These are phyloP conservation scores for Ambrosia hybrid DNA, from an alignment of 140 eudicot genomes.

Conservation along the genomic window DNA sequence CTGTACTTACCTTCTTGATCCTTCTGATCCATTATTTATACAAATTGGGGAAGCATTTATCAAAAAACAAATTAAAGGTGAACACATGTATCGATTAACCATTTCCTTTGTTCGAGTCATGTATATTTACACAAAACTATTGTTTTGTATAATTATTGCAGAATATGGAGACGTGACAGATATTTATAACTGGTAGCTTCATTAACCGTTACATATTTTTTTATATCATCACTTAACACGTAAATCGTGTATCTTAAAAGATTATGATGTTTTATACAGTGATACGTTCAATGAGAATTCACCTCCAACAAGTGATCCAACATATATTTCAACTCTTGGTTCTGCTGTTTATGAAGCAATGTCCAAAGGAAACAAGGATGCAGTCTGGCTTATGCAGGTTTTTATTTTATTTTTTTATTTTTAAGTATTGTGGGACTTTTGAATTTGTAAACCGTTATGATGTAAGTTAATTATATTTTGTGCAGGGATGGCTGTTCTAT, in stretches of 20 bases:
- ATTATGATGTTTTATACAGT: slow-evolving; percentile 40
- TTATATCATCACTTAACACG: slow-evolving; percentile 1
- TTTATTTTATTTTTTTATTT: neutral
- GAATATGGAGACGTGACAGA: slow-evolving; percentile 96
- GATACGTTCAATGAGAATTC: slow-evolving; percentile 93
- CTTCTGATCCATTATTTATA: slow-evolving; percentile 90
- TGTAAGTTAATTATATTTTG: slow-evolving; percentile 1
- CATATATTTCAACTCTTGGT: slow-evolving; percentile 89
- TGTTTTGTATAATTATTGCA: slow-evolving; percentile 38
- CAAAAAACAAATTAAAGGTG: slow-evolving; percentile 71
- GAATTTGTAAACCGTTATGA: neutral
- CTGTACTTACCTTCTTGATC: slow-evolving; percentile 93
- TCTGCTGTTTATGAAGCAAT: slow-evolving; percentile 92
- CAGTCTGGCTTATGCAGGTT: slow-evolving; percentile 99
- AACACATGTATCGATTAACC: slow-evolving; percentile 1
- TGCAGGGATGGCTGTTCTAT: slow-evolving; percentile 97
- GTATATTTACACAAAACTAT: neutral
- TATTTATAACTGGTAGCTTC: slow-evolving; percentile 84
- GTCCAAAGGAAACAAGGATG: slow-evolving; percentile 77
- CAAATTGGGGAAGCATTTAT: slow-evolving; percentile 87
- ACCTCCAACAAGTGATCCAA: slow-evolving; percentile 93
- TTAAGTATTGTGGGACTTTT: neutral
- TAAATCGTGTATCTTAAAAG: slow-evolving; percentile 7
- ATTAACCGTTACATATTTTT: neutral
- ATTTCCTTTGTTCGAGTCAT: neutral